Evolutionary conservation across 2,329 filamentous ascomycete genomes (phyloP).

Genomic region (Aspergillus sp.): DNA sequence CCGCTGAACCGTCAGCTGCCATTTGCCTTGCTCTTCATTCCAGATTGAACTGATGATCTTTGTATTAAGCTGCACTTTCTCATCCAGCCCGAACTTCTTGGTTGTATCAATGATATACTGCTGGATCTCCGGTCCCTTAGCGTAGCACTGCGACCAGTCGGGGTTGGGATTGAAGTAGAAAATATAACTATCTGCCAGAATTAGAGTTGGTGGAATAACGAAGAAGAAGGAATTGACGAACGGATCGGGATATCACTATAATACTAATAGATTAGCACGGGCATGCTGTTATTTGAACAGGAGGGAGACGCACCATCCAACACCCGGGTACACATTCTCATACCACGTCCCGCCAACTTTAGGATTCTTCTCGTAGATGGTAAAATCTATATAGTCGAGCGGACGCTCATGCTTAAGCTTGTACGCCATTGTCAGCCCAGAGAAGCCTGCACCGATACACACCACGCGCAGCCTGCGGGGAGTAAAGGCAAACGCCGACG

Average conservation of each 20-base stretch:
- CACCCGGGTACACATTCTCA: constrained; percentile 3
- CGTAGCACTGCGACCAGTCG: constrained; percentile 45
- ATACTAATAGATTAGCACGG: background rate
- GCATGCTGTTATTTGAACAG: too few relatives aligned
- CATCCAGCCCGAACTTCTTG: constrained; percentile 39
- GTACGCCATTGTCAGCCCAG: constrained; percentile 41
- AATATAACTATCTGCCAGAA: background rate
- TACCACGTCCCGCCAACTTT: constrained; percentile 3
- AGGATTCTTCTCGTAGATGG: constrained; percentile 1
- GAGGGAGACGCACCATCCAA: background rate
- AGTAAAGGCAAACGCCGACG: constrained; percentile 9
- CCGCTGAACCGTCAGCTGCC: constrained; percentile 18
- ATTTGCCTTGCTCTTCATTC: constrained; percentile 27
- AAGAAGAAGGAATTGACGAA: background rate
- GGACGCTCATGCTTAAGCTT: constrained; percentile 30
- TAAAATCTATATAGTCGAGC: background rate
- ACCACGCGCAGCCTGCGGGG: constrained; percentile 20
- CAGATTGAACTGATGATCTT: constrained; percentile 36
- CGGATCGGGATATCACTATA: background rate
- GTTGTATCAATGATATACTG: constrained; percentile 42
- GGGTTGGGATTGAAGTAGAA: constrained; percentile 31
- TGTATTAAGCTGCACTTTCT: constrained; percentile 30
- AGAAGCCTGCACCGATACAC: constrained; percentile 29
- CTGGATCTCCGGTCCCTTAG: constrained; percentile 42
- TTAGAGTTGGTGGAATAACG: background rate